Evolutionary conservation across 1,284 basidiomycete species (phyloP).

Genomic region (Trichosporon faecale): DNA sequence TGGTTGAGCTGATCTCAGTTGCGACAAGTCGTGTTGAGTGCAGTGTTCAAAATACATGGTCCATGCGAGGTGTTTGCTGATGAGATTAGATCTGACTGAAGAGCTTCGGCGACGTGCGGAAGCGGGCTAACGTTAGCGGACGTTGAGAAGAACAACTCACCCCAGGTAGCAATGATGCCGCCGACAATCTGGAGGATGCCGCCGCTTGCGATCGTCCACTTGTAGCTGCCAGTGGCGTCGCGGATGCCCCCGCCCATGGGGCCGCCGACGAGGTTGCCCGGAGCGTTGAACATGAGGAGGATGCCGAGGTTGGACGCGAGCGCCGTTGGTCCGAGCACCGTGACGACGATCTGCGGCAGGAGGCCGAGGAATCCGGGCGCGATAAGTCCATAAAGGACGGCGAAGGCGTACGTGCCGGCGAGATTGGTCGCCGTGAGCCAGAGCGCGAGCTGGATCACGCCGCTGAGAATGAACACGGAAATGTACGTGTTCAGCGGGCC

Average conservation of each 20-base stretch:
- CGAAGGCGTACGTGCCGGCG: slow-evolving; percentile 15
- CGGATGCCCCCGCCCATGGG: slow-evolving; percentile 21
- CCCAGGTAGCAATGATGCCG: slow-evolving; percentile 20
- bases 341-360: slow-evolving; percentile 38
- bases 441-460: slow-evolving; percentile 19
- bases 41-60: too few species aligned
- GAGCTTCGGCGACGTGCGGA: slow-evolving; percentile 11
- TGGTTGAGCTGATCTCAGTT: too few species aligned
- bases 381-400: slow-evolving; percentile 18
- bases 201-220: slow-evolving; percentile 16
- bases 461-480: slow-evolving; percentile 15
- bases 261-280: slow-evolving; percentile 17
- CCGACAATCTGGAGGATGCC: slow-evolving; percentile 16
- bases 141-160: not conserved
- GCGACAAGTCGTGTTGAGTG: too few species aligned
- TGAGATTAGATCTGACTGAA: slow-evolving; percentile 11
- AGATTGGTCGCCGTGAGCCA: slow-evolving; percentile 20
- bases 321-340: slow-evolving; percentile 35
- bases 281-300: slow-evolving; percentile 20
- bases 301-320: slow-evolving; percentile 38
- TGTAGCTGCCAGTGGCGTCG: slow-evolving; percentile 12
- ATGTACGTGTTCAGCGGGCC: slow-evolving; percentile 26
- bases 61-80: too few species aligned
- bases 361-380: slow-evolving; percentile 38
- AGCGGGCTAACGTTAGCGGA: slow-evolving; percentile 15